These are phyloP conservation scores for Scedosporium minutisporum DNA, from an alignment of 2,329 filamentous ascomycete species.

Conservation along the genomic window DNA sequence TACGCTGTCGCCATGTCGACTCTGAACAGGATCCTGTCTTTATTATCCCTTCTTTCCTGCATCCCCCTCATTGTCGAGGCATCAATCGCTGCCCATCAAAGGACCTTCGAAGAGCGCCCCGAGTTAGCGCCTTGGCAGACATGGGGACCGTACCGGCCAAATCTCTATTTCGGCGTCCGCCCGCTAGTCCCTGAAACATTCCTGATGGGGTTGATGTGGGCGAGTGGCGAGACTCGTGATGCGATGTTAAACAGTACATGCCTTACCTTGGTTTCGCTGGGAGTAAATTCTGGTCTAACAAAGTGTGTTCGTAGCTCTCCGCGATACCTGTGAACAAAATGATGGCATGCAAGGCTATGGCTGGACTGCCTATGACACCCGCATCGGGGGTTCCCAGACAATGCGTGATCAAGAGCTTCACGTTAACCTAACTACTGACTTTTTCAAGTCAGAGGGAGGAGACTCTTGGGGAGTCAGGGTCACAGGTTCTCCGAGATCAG, in stretches of 20 bases:
- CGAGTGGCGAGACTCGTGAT: constrained; percentile 67
- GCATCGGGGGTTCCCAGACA: constrained; percentile 76
- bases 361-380: constrained; percentile 93
- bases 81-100: no score
- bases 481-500: constrained; percentile 66
- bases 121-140: no score
- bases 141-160: constrained; percentile 92
- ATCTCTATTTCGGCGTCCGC: constrained; percentile 86
- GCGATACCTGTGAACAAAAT: constrained; percentile 93
- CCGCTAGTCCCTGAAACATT: constrained; percentile 75
- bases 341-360: constrained; percentile 92
- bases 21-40: no score
- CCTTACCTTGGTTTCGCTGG: constrained; percentile 35
- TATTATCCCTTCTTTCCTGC: no score
- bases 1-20: no score
- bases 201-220: constrained; percentile 80
- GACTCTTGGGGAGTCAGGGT: constrained; percentile 89
- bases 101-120: no score
- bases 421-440: constrained; percentile 84
- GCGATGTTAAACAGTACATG: constrained; percentile 65
- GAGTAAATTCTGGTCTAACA: background rate
- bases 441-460: constrained; percentile 86
- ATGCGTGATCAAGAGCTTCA: constrained; percentile 84
- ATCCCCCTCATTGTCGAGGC: no score
- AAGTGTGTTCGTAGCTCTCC: constrained; percentile 51